phyloP scores from a whole-genome alignment of 2,329 filamentous ascomycete genomes.

The Fusarium marasasianum region DNA sequence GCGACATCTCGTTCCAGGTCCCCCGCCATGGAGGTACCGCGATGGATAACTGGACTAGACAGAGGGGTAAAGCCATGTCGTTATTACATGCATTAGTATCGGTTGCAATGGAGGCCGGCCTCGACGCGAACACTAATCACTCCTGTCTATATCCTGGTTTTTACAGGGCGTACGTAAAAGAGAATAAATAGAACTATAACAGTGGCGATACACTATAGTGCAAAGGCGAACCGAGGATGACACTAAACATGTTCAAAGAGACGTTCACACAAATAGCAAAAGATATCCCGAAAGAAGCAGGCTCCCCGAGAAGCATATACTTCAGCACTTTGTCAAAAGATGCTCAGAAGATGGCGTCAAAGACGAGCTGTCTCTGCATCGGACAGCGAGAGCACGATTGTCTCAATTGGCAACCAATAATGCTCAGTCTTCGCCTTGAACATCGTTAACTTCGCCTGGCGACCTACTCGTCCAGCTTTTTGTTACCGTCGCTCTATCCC shows the following conservation, averaged over 20 bases:
- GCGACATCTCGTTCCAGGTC: too few relatives aligned
- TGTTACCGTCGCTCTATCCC: not conserved
- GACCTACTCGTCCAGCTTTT: not conserved
- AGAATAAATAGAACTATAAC: not conserved
- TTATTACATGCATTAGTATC: not conserved
- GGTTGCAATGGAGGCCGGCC: not conserved
- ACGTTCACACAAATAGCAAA: too few relatives aligned
- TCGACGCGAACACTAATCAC: too few relatives aligned
- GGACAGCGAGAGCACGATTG: not conserved
- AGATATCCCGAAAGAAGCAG: not conserved
- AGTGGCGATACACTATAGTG: too few relatives aligned
- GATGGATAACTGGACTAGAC: too few relatives aligned
- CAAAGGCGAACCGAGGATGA: too few relatives aligned
- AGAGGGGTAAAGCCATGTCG: not conserved
- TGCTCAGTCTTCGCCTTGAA: not conserved
- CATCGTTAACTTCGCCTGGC: not conserved
- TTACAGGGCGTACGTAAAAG: not conserved
- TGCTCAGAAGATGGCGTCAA: not conserved
- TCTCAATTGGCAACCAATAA: accelerated
- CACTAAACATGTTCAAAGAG: too few relatives aligned
- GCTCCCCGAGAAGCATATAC: accelerated
- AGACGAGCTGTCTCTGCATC: not conserved
- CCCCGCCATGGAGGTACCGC: too few relatives aligned
- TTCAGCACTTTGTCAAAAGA: accelerated
- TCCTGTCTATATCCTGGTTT: not conserved